Evolutionary conservation across 2,329 filamentous ascomycete species (phyloP).

Genomic region (Chalaropsis ovoidea): DNA sequence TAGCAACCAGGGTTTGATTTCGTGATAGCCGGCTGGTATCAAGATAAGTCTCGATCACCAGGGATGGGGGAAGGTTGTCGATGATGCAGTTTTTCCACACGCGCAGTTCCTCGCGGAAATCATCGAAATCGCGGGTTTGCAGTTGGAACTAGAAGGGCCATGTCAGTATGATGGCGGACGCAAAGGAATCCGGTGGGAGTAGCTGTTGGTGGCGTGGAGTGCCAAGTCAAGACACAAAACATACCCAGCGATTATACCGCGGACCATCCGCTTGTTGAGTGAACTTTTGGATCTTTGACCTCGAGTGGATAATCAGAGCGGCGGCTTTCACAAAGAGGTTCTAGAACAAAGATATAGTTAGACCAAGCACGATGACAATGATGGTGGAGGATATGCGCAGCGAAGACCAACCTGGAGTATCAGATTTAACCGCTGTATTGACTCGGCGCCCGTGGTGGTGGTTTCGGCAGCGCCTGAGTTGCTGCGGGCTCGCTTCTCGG

Average conservation of each 20-base stretch:
- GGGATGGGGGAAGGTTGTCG: slow-evolving; percentile 65
- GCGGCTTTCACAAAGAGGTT: slow-evolving; percentile 88
- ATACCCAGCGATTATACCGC: slow-evolving; percentile 79
- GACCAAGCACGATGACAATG: neutral
- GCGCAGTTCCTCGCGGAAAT: slow-evolving; percentile 69
- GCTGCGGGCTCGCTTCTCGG: slow-evolving; percentile 16
- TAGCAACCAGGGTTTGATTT: slow-evolving; percentile 75
- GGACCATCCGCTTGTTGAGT: slow-evolving; percentile 37
- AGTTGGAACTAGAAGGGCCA: slow-evolving; percentile 66
- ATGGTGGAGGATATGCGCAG: neutral
- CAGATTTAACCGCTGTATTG: slow-evolving; percentile 74
- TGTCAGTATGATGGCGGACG: slow-evolving; percentile 22
- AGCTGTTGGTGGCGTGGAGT: neutral
- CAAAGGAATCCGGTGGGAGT: neutral
- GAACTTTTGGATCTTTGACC: slow-evolving; percentile 55
- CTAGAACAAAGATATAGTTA: slow-evolving; percentile 38
- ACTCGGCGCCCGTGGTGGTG: slow-evolving; percentile 43
- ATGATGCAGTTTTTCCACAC: slow-evolving; percentile 74
- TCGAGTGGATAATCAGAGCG: slow-evolving; percentile 69
- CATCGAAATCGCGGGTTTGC: slow-evolving; percentile 83
- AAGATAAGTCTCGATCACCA: slow-evolving; percentile 85
- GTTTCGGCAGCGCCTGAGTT: slow-evolving; percentile 48
- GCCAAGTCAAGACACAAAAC: slow-evolving; percentile 31
- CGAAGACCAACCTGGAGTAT: slow-evolving; percentile 63
- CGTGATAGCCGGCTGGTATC: slow-evolving; percentile 68